phyloP scores from a whole-genome alignment of 176 grass and related monocot species.

The Oryza meridionalis region DNA sequence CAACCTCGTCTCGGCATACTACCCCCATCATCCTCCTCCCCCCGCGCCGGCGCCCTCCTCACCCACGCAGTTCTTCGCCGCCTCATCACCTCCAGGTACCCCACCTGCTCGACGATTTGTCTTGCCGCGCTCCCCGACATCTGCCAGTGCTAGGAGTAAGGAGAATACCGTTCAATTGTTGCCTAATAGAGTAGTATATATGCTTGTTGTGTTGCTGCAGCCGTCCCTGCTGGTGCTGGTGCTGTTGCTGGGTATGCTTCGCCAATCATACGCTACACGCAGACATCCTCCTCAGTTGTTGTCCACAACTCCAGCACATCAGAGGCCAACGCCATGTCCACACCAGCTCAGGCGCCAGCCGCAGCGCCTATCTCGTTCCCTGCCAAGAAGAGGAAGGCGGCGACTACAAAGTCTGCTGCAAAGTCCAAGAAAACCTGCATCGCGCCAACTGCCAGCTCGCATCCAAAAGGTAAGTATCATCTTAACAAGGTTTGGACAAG shows the following conservation, averaged over 20 bases:
- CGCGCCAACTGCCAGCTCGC: not conserved
- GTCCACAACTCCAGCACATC: constrained; percentile 32
- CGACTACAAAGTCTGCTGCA: constrained; percentile 44
- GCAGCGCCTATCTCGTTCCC: constrained; percentile 35
- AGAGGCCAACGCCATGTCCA: constrained; percentile 34
- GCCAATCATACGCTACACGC: constrained; percentile 48
- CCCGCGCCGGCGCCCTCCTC: constrained; percentile 46
- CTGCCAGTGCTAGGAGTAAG: too few relatives aligned
- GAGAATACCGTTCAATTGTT: too few relatives aligned
- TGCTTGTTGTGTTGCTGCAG: too few relatives aligned
- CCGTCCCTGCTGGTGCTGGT: constrained; percentile 14
- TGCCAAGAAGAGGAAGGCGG: constrained; percentile 62
- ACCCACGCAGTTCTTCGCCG: constrained; percentile 48
- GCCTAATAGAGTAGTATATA: too few relatives aligned
- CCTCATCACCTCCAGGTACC: constrained; percentile 45
- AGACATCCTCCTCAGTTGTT: constrained; percentile 34
- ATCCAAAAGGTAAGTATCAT: constrained; percentile 36
- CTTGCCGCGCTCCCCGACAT: too few relatives aligned
- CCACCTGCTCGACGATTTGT: constrained; percentile 26
- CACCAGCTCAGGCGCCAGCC: constrained; percentile 2
- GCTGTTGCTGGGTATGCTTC: constrained; percentile 27
- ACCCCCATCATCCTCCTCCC: not conserved
- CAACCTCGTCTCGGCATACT: constrained; percentile 61
- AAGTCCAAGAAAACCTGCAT: constrained; percentile 53
- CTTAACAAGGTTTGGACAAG: not conserved